phyloP scores from a whole-genome alignment of 2,329 filamentous ascomycete species.

The Clonostachys rhizophaga region DNA sequence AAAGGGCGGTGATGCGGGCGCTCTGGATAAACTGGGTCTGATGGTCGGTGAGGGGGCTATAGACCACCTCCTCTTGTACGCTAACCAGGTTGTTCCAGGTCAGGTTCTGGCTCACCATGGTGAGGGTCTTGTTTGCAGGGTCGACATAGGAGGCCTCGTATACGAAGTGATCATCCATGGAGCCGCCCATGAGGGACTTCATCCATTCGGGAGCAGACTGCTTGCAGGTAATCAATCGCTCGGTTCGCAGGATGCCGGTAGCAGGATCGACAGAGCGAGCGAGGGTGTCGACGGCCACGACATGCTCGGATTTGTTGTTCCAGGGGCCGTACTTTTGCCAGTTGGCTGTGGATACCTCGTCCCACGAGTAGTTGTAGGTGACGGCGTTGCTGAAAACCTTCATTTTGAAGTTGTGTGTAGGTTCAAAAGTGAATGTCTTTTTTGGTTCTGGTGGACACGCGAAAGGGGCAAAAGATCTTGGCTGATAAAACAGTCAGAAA shows the following conservation, averaged over 20 bases:
- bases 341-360: conserved; percentile 94
- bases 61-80: conserved; percentile 89
- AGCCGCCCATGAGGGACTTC: conserved; percentile 67
- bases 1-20: conserved; percentile 88
- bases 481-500: conserved; percentile 3
- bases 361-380: conserved; percentile 97
- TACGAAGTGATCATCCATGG: conserved; percentile 77
- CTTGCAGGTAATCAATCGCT: conserved; percentile 58
- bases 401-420: conserved; percentile 49
- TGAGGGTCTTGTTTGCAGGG: conserved; percentile 76
- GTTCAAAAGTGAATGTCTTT: not conserved
- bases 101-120: conserved; percentile 94
- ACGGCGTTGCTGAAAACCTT: conserved; percentile 90
- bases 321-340: conserved; percentile 99
- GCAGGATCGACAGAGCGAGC: conserved; percentile 56
- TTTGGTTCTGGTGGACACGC: not conserved
- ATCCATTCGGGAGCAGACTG: conserved; percentile 74
- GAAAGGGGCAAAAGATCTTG: not conserved
- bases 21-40: conserved; percentile 83
- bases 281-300: conserved; percentile 91
- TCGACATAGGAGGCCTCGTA: conserved; percentile 97
- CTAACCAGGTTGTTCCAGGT: conserved; percentile 87
- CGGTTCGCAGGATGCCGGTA: conserved; percentile 57
- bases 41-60: conserved; percentile 55
- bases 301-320: conserved; percentile 98